Evolutionary conservation across 176 grass and related monocot genomes (phyloP), one percentile per base, ranked within the genome.

Genomic region (Carex cristatella): DNA sequence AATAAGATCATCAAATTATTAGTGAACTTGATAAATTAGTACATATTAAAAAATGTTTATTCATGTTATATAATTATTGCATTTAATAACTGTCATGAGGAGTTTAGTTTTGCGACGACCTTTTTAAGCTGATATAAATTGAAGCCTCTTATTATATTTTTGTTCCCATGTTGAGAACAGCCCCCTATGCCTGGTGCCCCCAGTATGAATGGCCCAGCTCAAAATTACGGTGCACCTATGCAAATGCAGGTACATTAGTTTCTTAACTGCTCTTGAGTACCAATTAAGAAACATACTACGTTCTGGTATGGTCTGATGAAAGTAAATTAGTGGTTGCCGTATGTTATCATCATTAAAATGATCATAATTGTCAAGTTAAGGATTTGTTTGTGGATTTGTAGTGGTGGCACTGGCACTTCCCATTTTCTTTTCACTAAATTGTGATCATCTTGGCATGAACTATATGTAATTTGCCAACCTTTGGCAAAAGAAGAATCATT

Each of bases 211-310:
- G 79, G 80, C 54, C 96, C 89, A 74, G 75, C 86, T 67, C 95
- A 95, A 92, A 95, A 95, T 89, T 86, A 92, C 80, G 93, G 87
- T 73, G 88, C 91, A 31, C 96, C 90, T 57, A 94, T 95, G 81
- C 83, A 86, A n/a, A 92, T 95, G 88, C 96, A 94, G 96, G 96
- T 99, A 85, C 83, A 68, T 14, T 59, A 62, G 6, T 14, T 19
- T 56, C 16, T 35, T 80, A 71, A 38, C 74, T 69, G 62, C 16
- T 19, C 38, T 23, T 10, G 4, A 44, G 16, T 46, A 72, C 7
- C 46, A 56, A 35, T 69, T 33, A 83, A 66, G 23, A 49, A 10
- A 54, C 35, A 9, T 15, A 14, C 33, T 44, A 67, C 54, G 40
- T 83, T 18, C 46, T 60, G n/a, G 10, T 61, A 62, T 37, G 8